Percentiles rank a stretch among this genome's conserved stretches.
These are phyloP conservation scores for Entoloma clypeatum DNA, from an alignment of 1,284 basidiomycete species.

Conservation along the genomic window DNA sequence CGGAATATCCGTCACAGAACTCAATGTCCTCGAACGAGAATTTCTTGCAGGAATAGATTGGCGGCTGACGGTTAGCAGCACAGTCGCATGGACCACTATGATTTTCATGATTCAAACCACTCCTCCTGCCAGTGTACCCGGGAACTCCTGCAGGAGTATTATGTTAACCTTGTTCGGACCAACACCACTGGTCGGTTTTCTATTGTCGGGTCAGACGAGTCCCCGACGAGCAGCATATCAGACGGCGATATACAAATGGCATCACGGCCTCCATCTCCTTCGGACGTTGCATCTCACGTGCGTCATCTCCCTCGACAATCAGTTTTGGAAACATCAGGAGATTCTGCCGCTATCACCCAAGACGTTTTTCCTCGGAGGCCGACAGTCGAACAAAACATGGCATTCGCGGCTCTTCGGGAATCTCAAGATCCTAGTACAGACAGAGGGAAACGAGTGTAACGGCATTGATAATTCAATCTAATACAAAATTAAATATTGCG, in stretches of 20 bases:
- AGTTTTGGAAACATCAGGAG: conserved; percentile 43
- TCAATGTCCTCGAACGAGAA: conserved; percentile 90
- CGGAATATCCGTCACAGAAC: conserved; percentile 83
- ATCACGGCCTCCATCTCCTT: conserved; percentile 53
- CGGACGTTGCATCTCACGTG: conserved; percentile 23
- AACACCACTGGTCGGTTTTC: conserved; percentile 60
- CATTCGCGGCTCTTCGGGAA: conserved; percentile 64
- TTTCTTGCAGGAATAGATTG: conserved; percentile 89
- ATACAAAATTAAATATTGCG: conserved; percentile 30
- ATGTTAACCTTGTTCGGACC: conserved; percentile 77
- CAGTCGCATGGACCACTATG: conserved; percentile 6
- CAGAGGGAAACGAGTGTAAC: conserved; percentile 14
- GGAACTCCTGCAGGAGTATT: conserved; percentile 80
- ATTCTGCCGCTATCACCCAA: conserved; percentile 45
- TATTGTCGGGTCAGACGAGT: conserved; percentile 45
- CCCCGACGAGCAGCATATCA: conserved; percentile 37
- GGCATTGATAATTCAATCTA: conserved; percentile 9
- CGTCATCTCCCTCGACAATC: conserved; percentile 24
- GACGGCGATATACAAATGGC: conserved; percentile 63
- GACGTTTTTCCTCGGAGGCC: conserved; percentile 50
- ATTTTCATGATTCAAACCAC: conserved; percentile 26
- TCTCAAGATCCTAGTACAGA: conserved; percentile 27
- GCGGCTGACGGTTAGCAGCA: conserved; percentile 78
- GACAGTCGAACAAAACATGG: conserved; percentile 78
- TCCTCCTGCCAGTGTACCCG: conserved; percentile 59